phyloP scores from a whole-genome alignment of 257 asterid species.

The Prunella vulgaris region DNA sequence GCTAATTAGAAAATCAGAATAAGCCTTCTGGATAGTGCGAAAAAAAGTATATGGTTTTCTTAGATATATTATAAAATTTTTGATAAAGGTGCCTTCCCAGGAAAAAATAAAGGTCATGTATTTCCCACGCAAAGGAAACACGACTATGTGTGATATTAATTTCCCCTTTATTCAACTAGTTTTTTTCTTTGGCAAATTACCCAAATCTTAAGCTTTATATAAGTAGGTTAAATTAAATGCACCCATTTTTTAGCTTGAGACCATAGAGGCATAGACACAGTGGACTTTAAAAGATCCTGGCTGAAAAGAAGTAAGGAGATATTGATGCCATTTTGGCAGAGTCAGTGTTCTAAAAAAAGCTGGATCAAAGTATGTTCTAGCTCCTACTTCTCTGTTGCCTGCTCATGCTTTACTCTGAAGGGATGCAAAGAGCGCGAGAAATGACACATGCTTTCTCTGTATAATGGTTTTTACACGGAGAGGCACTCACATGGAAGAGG shows the following conservation, averaged over 20 bases:
- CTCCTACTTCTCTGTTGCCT: too few relatives aligned
- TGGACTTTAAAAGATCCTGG: not conserved
- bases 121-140: not conserved
- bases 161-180: not conserved
- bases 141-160: not conserved
- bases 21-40: not conserved
- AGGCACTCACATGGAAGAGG: too few relatives aligned
- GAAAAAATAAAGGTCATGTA: not conserved
- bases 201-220: not conserved
- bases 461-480: too few relatives aligned
- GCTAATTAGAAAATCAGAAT: conserved; percentile 5
- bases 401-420: too few relatives aligned
- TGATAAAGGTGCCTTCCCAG: not conserved
- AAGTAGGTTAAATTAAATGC: not conserved
- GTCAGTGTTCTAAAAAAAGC: too few relatives aligned
- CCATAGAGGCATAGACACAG: not conserved
- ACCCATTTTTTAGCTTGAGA: not conserved
- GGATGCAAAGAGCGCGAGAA: too few relatives aligned
- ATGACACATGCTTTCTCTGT: too few relatives aligned
- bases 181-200: not conserved
- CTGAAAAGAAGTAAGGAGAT: not conserved
- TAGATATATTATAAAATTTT: not conserved
- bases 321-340: too few relatives aligned
- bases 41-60: not conserved
- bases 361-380: too few relatives aligned